phyloP scores from a whole-genome alignment of 192 early-diverging fungal genomes.

The Cetraspora pellucida region DNA sequence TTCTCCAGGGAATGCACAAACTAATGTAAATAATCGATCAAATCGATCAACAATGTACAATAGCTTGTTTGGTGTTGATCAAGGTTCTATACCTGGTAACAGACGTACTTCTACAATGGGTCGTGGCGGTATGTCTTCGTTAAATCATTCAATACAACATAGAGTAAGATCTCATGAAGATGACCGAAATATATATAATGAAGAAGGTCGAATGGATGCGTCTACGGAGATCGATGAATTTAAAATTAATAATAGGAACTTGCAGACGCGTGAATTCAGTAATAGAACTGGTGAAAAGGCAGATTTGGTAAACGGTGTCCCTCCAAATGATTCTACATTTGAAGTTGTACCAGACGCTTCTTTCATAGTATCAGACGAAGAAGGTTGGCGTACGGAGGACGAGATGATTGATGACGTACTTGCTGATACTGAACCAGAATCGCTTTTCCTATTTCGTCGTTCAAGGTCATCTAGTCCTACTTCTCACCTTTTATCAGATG shows the following conservation, averaged over 20 bases:
- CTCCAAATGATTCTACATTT: background rate
- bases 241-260: no score
- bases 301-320: background rate
- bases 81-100: background rate
- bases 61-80: background rate
- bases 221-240: background rate
- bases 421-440: background rate
- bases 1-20: background rate
- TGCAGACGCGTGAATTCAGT: no score
- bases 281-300: background rate
- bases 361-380: constrained; percentile 15
- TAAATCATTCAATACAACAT: background rate
- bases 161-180: background rate
- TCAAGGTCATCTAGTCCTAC: background rate
- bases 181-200: background rate
- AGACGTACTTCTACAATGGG: background rate
- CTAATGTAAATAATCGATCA: background rate
- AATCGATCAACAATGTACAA: background rate
- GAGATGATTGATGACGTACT: background rate
- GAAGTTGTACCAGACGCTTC: background rate
- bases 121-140: background rate
- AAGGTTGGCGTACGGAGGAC: background rate
- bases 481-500: background rate
- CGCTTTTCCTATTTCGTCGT: background rate
- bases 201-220: background rate